Evolutionary conservation across 805 yeast species (phyloP), one percentile per base, ranked within the genome.

Genomic region (Yarrowia osloensis): DNA sequence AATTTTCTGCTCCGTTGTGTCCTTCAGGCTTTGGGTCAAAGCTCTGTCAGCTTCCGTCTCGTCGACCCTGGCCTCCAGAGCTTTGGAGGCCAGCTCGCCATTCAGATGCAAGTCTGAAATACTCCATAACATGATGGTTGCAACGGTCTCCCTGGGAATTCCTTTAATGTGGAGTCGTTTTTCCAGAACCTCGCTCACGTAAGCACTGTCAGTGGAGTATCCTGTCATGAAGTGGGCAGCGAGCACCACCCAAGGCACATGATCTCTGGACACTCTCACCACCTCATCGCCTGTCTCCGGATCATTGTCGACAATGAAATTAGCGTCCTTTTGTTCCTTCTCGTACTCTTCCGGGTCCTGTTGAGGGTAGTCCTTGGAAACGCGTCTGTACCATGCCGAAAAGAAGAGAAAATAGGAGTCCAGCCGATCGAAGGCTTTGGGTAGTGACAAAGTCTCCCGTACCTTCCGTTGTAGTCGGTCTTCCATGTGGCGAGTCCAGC

Each of bases 341-440:
- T 50, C 22, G 37, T 50, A 50, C 8, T 50, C 40, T 4, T 21
- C 11, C 4, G 57, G 2, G 19, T 50, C 29, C 8, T 19, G 57
- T 7, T 33, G 13, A 4, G 40, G 6, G 28, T 50, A 50, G 29
- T 50, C 17, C 13, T 33, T 7, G 2, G 57, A 31, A 21, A 33
- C 57, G 57, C 57, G 57, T 50, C 28, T 21, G 40, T 50, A 15
- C 57, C 57, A 33, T 49, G 24, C 37, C 3, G 55, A 49, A 29
- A 49, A 49, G 8, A 29, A 15, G 3, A 29, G 26, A 12, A 19
- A 29, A 19, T 49, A 49, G n/a, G 50, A 26, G 21, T 26, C 31
- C 5, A 24, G 13, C 19, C 21, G 13, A 21, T 46, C 50, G 21
- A 46, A 26, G 33, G 2, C 21, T 26, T 17, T 26, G 7, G 50